These are phyloP conservation scores for Clarireedia hainanense DNA, from an alignment of 2,329 filamentous ascomycete species.

Conservation along the genomic window DNA sequence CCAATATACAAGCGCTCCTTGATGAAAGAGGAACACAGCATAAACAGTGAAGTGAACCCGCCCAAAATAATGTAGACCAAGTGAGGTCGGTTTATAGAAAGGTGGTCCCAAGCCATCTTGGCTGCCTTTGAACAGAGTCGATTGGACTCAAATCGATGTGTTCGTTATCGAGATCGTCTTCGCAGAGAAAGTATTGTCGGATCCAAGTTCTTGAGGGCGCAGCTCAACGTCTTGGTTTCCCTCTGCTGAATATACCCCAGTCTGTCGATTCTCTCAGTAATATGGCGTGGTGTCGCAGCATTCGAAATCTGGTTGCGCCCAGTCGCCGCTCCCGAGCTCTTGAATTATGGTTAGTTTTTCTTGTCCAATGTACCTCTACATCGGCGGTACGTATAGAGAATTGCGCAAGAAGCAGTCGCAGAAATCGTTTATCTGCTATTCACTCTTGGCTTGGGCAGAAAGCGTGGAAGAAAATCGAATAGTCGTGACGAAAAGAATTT, in stretches of 20 bases:
- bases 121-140: background rate
- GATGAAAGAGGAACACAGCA: constrained; percentile 95
- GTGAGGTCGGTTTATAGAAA: constrained; percentile 87
- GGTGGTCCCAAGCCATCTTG: constrained; percentile 69
- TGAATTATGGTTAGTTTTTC: background rate
- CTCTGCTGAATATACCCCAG: constrained; percentile 24
- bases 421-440: background rate
- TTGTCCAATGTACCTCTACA: background rate
- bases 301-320: constrained; percentile 39
- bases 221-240: constrained; percentile 11
- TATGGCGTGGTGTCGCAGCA: constrained; percentile 32
- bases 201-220: background rate
- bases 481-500: background rate
- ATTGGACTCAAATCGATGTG: constrained; percentile 2
- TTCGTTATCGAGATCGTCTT: background rate
- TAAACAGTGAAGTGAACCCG: constrained; percentile 95
- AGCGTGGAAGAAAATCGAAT: background rate
- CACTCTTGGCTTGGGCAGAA: background rate
- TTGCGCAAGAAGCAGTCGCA: background rate
- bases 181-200: background rate
- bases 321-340: constrained; percentile 39
- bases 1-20: constrained; percentile 99
- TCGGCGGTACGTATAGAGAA: background rate
- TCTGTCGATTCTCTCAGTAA: constrained; percentile 28
- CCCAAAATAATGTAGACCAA: constrained; percentile 97